Percentiles rank a stretch among this genome's conserved stretches.
Conservation (phyloP, 1,284 basidiomycete species). For the Ustilago vetiveriae region DNA sequence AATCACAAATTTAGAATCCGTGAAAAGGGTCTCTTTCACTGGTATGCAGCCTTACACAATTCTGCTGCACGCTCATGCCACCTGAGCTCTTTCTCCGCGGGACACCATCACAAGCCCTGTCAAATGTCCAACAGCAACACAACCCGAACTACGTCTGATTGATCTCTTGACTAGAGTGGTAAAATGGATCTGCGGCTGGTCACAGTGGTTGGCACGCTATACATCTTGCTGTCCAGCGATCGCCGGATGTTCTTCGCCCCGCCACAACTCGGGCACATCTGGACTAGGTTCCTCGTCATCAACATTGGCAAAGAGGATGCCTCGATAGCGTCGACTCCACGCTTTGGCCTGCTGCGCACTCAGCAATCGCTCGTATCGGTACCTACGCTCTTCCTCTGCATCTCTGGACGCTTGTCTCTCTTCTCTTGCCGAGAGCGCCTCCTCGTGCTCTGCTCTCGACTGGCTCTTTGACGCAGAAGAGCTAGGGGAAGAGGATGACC, state of each 20-base stretch:
- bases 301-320: conserved; percentile 46
- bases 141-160: too few relatives aligned
- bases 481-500: conserved; percentile 5
- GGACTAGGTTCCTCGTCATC: conserved; percentile 40
- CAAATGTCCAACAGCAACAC: too few relatives aligned
- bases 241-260: conserved; percentile 48
- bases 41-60: too few relatives aligned
- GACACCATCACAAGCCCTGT: too few relatives aligned
- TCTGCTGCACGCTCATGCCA: too few relatives aligned
- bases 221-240: conserved; percentile 23
- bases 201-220: neutral
- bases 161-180: too few relatives aligned
- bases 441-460: neutral
- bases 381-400: conserved; percentile 31
- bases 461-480: neutral
- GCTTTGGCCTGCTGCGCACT: conserved; percentile 49
- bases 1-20: too few relatives aligned
- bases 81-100: too few relatives aligned
- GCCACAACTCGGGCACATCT: conserved; percentile 42
- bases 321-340: conserved; percentile 43
- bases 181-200: too few relatives aligned
- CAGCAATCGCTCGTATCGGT: conserved; percentile 42
- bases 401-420: conserved; percentile 8
- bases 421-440: neutral
- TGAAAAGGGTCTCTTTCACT: too few relatives aligned